Percentiles rank a stretch among this genome's conserved stretches.
These are phyloP conservation scores for Gliomastix tumulicola DNA, from an alignment of 2,329 filamentous ascomycete genomes.

Conservation along the genomic window DNA sequence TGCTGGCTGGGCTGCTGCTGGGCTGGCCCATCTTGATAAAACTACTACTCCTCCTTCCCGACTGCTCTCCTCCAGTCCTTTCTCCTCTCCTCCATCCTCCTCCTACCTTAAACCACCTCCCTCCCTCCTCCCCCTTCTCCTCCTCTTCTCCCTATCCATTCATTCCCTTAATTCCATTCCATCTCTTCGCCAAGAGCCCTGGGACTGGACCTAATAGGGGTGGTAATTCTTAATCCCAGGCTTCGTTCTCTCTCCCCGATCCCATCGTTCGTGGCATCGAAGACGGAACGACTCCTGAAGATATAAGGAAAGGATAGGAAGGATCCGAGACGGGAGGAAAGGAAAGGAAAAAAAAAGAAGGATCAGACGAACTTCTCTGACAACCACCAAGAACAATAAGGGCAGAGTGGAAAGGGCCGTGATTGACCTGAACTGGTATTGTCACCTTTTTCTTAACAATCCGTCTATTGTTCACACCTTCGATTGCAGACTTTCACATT, in stretches of 20 bases:
- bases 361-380: constrained; percentile 8
- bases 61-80: constrained; percentile 47
- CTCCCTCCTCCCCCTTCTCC: constrained; percentile 30
- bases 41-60: constrained; percentile 19
- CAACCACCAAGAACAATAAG: too few relatives aligned
- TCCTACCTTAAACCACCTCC: constrained; percentile 37
- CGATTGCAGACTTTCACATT: background rate
- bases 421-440: constrained; percentile 17
- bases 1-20: too few relatives aligned
- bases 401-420: too few relatives aligned
- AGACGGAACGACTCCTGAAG: background rate
- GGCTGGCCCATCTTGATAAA: too few relatives aligned
- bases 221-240: background rate
- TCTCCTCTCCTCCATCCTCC: constrained; percentile 45
- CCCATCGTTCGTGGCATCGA: too few relatives aligned
- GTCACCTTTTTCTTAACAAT: constrained; percentile 2
- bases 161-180: constrained; percentile 43
- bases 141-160: constrained; percentile 36
- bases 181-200: constrained; percentile 32
- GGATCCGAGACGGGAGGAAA: constrained; percentile 10
- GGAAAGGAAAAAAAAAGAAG: constrained; percentile 6
- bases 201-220: background rate
- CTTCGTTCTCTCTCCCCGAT: background rate
- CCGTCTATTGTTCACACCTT: background rate
- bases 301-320: constrained; percentile 13